Evolutionary conservation across 2,329 filamentous ascomycete genomes (phyloP).

Genomic region (Davidsoniella virescens): DNA sequence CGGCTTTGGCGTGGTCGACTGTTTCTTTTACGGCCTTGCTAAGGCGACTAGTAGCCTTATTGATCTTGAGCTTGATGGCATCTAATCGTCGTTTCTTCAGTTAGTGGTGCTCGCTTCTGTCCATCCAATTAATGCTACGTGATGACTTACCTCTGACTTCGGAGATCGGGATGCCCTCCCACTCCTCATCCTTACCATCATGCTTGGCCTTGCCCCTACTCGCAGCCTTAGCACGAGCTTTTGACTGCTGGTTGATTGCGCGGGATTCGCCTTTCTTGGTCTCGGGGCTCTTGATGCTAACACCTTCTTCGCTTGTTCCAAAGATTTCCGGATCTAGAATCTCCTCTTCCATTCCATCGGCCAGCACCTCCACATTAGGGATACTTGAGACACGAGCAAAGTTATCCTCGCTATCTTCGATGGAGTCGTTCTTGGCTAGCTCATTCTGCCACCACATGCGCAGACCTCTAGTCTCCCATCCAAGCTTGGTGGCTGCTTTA

Average conservation of each 20-base stretch:
- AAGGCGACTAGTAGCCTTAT: neutral
- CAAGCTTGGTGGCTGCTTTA: conserved; percentile 9
- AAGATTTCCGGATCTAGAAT: conserved; percentile 7
- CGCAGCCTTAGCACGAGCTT: neutral
- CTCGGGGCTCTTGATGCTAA: neutral
- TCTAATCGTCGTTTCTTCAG: neutral
- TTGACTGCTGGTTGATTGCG: conserved; percentile 8
- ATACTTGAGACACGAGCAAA: conserved; percentile 2
- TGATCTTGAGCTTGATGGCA: conserved; percentile 5
- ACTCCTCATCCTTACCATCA: neutral
- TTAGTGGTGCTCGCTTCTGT: neutral
- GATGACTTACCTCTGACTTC: conserved; percentile 10
- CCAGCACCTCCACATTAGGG: conserved; percentile 4
- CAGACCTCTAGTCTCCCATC: conserved; percentile 8
- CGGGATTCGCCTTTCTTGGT: conserved; percentile 7
- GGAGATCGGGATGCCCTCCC: conserved; percentile 5
- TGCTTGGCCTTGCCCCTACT: neutral
- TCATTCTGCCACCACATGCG: conserved; percentile 9
- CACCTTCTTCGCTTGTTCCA: conserved; percentile 10
- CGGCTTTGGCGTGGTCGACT: neutral
- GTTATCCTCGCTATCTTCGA: conserved; percentile 1
- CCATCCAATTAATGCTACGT: neutral
- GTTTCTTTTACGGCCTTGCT: conserved; percentile 7
- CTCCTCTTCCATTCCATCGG: conserved; percentile 10
- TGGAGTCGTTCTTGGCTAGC: conserved; percentile 5